Conservation (phyloP, 1,284 basidiomycete species). For the Ustilago nuda region DNA sequence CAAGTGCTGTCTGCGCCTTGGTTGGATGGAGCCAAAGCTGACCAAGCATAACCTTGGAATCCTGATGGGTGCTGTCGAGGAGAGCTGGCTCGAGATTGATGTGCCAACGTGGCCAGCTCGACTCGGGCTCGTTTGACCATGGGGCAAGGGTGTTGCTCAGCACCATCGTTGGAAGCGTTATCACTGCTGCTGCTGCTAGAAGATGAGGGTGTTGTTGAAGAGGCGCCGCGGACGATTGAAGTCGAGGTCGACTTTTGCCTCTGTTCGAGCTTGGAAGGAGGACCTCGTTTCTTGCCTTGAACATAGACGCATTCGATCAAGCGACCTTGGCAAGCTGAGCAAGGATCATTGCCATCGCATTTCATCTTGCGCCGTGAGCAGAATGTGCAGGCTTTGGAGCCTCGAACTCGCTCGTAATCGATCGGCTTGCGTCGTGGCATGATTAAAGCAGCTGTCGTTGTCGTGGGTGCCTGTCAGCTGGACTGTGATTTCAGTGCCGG, state of each 20-base stretch:
- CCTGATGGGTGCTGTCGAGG: not conserved
- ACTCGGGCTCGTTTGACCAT: conserved; percentile 2
- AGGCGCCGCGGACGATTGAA: not conserved
- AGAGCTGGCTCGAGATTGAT: conserved; percentile 4
- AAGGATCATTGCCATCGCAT: conserved; percentile 16
- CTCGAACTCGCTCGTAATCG: conserved; percentile 18
- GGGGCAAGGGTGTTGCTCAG: not conserved
- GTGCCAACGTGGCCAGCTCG: conserved; percentile 1
- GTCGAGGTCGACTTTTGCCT: not conserved
- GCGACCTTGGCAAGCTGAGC: conserved; percentile 8
- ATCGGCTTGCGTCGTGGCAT: conserved; percentile 16
- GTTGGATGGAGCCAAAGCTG: not conserved
- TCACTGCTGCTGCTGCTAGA: not conserved
- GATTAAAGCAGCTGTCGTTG: not conserved
- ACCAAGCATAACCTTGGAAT: not conserved
- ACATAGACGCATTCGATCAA: conserved; percentile 6
- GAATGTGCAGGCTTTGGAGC: conserved; percentile 21
- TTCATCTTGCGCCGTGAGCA: conserved; percentile 27
- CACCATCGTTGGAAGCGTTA: not conserved
- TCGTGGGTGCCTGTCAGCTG: not conserved
- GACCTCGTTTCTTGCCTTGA: conserved; percentile 20
- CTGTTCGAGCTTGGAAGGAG: conserved; percentile 10
- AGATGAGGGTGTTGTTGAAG: not conserved
- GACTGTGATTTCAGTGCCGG: not conserved
- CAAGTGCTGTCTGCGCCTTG: not conserved